Evolutionary conservation across 805 yeast species (phyloP).

Genomic region (Yamadazyma ubonensis): DNA sequence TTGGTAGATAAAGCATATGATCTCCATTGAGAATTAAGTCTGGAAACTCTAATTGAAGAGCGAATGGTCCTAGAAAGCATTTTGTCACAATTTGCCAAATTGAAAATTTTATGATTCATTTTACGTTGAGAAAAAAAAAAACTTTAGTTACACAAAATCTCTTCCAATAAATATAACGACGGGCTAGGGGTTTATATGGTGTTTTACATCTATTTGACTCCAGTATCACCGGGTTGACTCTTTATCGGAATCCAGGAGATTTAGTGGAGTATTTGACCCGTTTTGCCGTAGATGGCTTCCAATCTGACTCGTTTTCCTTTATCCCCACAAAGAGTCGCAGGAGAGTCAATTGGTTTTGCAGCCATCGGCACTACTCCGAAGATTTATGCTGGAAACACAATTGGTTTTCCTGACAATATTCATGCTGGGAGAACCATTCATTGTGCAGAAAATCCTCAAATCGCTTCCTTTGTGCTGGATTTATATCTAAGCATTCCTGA

Average conservation of each 20-base stretch:
- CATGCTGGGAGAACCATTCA: constrained; percentile 10
- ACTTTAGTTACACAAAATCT: background rate
- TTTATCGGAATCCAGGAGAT: no score
- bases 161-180: no score
- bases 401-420: no score
- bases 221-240: background rate
- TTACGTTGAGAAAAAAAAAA: background rate
- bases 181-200: no score
- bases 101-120: constrained; percentile 11
- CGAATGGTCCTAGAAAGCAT: constrained; percentile 34
- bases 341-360: no score
- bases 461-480: constrained; percentile 8
- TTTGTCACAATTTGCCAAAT: no score
- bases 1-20: constrained; percentile 64
- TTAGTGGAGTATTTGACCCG: no score
- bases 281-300: no score
- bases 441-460: background rate
- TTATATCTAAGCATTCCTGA: background rate
- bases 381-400: no score
- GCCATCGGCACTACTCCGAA: no score
- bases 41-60: constrained; percentile 15
- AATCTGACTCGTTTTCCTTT: no score
- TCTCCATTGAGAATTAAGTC: constrained; percentile 14
- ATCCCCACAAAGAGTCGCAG: no score
- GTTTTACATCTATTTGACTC: background rate